Base-by-base conservation (phyloP, 208 protist genomes). In the Porcisia deanei region DNA sequence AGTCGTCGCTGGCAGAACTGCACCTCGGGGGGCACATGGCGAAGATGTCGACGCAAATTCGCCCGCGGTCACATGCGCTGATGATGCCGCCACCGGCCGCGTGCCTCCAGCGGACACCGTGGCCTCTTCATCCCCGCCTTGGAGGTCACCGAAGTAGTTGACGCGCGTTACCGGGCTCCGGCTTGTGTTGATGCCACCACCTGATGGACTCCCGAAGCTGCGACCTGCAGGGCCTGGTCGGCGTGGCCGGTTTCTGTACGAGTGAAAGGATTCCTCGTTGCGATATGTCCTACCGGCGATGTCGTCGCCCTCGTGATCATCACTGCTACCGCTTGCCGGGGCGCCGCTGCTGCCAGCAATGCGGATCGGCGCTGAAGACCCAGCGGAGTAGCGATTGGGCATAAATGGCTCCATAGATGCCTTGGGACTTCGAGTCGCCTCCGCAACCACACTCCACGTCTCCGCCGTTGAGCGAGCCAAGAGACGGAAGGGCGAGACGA, bases 401-500 rank as follows among this genome's bases (percentile, higher is more conserved):
- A 20, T 55, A 37, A 12, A 69, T 43, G 47, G 59, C 5, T 61
- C 65, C 3, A 30, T 25, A 12, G 53, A 45, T 57, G 65, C 34
- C 4, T 58, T 49, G 3, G 57, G 30, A 52, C 20, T 75, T 34
- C 47, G 67, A 12, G 22, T 20, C 52, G 59, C 65, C 55, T 77
- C 52, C 20, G 76, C 76, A 37, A 96, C 68, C 22, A 82, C 77
- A 22, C 39, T 57, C 89, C 90, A 96, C 60, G 92, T 92, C 20
- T 60, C 72, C 9, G 68, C 54, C 2, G 91, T 95, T 47, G 90
- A 91, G 57, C 93, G 87, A 18, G 80, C 80, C 25, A 88, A 60
- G 18, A 97, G 80, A 45, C 85, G 82, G 71, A 97, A 97, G 30
- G 90, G 91, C 25, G 89, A 81, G 52, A 90, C 59, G 12, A 93